A percentile compares a stretch with the other conserved stretches of the same genome.
phyloP scores from a whole-genome alignment of 352 stramenopile genomes.

The Peronospora belbahrii region DNA sequence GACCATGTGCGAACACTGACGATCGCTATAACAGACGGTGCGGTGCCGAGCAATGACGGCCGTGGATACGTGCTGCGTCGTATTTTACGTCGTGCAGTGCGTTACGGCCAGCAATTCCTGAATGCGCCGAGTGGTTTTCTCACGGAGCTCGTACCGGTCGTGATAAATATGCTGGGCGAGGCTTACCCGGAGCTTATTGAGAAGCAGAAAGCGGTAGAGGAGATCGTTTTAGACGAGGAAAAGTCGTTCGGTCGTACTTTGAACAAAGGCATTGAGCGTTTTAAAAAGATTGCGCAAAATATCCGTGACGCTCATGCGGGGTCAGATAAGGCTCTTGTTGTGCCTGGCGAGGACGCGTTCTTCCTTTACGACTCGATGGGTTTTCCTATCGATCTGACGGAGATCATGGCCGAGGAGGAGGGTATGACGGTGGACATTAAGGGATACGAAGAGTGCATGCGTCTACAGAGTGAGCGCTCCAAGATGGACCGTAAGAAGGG shows the following conservation, averaged over 20 bases:
- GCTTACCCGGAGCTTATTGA: constrained; percentile 93
- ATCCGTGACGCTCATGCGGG: constrained; percentile 55
- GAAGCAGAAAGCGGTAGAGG: constrained; percentile 87
- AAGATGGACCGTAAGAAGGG: constrained; percentile 88
- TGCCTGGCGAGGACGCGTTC: constrained; percentile 93
- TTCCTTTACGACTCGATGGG: constrained; percentile 99
- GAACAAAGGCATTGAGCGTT: constrained; percentile 90
- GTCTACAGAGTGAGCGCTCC: constrained; percentile 76
- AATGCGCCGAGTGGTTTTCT: constrained; percentile 94
- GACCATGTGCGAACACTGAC: constrained; percentile 97
- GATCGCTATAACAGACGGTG: constrained; percentile 97
- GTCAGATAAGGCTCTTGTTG: constrained; percentile 55
- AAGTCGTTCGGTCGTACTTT: constrained; percentile 91
- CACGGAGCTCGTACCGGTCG: constrained; percentile 87
- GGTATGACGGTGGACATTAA: constrained; percentile 91
- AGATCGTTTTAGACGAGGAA: constrained; percentile 97
- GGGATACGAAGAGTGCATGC: constrained; percentile 93
- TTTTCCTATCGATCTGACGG: constrained; percentile 98
- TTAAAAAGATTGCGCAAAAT: constrained; percentile 82
- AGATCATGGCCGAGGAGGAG: constrained; percentile 95
- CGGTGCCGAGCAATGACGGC: constrained; percentile 94
- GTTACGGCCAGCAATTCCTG: constrained; percentile 97
- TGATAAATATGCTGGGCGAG: constrained; percentile 91
- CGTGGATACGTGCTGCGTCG: constrained; percentile 97
- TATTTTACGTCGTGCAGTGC: constrained; percentile 95